Evolutionary conservation across 1,284 basidiomycete species (phyloP).

Genomic region (Austroboletus novae-zelandiae): DNA sequence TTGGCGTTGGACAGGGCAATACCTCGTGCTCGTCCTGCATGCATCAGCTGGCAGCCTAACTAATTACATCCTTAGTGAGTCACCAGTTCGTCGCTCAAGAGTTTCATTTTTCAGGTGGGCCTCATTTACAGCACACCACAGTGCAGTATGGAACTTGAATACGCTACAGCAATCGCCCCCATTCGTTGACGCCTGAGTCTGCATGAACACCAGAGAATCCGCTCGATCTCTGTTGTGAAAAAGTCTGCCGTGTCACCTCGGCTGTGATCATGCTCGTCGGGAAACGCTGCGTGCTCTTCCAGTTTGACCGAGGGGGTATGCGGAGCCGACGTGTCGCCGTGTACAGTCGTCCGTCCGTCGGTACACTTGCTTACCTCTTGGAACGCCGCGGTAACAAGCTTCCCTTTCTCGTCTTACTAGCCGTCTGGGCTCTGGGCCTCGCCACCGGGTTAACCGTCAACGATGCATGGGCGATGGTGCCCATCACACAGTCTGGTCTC

Average conservation of each 20-base stretch:
- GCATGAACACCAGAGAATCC: neutral
- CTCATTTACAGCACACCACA: no score
- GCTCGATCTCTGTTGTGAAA: no score
- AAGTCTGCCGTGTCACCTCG: neutral
- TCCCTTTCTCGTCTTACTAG: conserved; percentile 1
- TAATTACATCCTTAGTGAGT: no score
- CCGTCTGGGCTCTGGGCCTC: conserved; percentile 5
- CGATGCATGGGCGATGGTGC: neutral
- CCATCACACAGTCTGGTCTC: neutral
- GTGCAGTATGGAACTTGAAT: no score
- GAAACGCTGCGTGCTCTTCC: conserved; percentile 6
- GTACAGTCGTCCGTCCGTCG: conserved; percentile 1
- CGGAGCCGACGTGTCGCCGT: conserved; percentile 2
- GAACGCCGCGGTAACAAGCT: neutral
- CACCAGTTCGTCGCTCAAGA: no score
- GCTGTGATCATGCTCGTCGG: neutral
- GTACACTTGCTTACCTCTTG: neutral
- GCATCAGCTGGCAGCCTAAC: no score
- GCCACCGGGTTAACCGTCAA: conserved; percentile 4
- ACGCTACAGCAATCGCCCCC: no score
- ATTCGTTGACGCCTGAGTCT: no score
- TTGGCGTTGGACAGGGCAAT: no score
- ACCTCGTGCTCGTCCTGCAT: no score
- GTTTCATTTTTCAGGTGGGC: no score
- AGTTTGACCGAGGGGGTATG: neutral